Conservation (phyloP, 1,139 yeast species). For the Kodamaea fungicola region DNA sequence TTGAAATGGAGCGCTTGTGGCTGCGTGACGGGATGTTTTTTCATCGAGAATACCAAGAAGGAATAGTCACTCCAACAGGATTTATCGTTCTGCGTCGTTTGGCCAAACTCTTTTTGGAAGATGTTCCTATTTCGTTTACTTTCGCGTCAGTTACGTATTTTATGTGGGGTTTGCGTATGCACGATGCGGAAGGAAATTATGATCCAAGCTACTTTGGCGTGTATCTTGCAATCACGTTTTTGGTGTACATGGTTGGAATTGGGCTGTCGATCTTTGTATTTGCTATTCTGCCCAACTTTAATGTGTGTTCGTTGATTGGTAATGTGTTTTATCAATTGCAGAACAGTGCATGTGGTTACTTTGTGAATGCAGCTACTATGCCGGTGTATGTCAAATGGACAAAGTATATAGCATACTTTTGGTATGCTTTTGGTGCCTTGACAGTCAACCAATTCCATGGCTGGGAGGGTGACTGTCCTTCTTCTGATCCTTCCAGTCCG, state of each 20-base stretch:
- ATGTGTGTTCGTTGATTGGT: slow-evolving; percentile 15
- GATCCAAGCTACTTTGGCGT: slow-evolving; percentile 18
- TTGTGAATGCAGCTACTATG: slow-evolving; percentile 22
- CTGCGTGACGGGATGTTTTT: slow-evolving; percentile 19
- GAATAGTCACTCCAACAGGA: slow-evolving; percentile 19
- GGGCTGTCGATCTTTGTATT: slow-evolving; percentile 20
- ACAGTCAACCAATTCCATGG: slow-evolving; percentile 19
- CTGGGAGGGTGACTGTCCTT: slow-evolving; percentile 21
- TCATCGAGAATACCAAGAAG: slow-evolving; percentile 20
- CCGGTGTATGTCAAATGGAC: slow-evolving; percentile 26
- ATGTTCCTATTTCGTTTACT: slow-evolving; percentile 18
- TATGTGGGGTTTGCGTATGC: slow-evolving; percentile 23
- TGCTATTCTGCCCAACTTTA: slow-evolving; percentile 17
- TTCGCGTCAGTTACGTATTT: slow-evolving; percentile 20
- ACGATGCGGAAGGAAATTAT: slow-evolving; percentile 15
- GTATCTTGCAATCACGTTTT: slow-evolving; percentile 15
- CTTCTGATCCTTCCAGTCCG: slow-evolving; percentile 3
- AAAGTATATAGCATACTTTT: slow-evolving; percentile 22
- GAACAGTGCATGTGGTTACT: slow-evolving; percentile 25
- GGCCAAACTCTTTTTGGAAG: slow-evolving; percentile 20
- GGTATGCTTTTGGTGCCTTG: slow-evolving; percentile 25
- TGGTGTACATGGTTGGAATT: slow-evolving; percentile 19
- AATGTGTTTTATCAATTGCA: slow-evolving; percentile 22
- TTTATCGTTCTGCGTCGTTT: slow-evolving; percentile 19
- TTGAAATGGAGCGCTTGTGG: slow-evolving; percentile 23